Conservation (phyloP, 331 rosid species). For the Rosa hybrid region DNA sequence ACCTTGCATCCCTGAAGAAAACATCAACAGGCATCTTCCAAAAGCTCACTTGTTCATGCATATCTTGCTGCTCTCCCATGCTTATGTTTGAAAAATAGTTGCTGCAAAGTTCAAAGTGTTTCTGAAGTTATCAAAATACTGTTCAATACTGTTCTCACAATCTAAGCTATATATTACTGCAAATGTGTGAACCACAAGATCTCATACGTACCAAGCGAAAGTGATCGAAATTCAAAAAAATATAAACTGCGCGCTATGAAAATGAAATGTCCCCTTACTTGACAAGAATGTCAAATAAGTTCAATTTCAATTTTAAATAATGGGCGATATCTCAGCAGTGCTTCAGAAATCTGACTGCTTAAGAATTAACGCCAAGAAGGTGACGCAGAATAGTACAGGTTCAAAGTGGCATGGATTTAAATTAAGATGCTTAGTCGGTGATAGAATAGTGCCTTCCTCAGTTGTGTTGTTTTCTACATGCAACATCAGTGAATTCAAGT, state of each 20-base stretch:
- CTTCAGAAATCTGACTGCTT: not conserved
- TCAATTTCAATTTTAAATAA: not conserved
- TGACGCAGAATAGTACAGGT: not conserved
- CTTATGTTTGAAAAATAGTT: not conserved
- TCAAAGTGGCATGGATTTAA: not conserved
- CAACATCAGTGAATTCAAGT: too few relatives aligned
- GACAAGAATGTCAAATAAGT: not conserved
- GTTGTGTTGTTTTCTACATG: constrained; percentile 18
- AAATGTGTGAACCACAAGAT: not conserved
- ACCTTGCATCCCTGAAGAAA: constrained; percentile 91
- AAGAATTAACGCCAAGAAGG: not conserved
- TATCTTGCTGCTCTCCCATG: constrained; percentile 45
- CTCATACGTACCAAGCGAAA: not conserved
- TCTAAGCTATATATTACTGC: constrained; percentile 1
- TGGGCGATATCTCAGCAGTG: not conserved
- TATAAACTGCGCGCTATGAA: not conserved
- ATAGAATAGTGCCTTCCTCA: constrained; percentile 26
- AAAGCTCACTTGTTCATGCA: constrained; percentile 36
- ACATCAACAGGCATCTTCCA: constrained; percentile 66
- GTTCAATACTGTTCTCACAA: not conserved
- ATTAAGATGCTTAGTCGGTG: constrained; percentile 8
- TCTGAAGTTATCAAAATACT: not conserved
- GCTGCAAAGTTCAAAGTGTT: constrained; percentile 1
- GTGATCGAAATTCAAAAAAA: not conserved
- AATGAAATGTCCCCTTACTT: not conserved